A percentile compares a stretch with the other conserved stretches of the same genome.
phyloP scores from a whole-genome alignment of 2,329 filamentous ascomycete genomes.

The Didymella keratinophila region DNA sequence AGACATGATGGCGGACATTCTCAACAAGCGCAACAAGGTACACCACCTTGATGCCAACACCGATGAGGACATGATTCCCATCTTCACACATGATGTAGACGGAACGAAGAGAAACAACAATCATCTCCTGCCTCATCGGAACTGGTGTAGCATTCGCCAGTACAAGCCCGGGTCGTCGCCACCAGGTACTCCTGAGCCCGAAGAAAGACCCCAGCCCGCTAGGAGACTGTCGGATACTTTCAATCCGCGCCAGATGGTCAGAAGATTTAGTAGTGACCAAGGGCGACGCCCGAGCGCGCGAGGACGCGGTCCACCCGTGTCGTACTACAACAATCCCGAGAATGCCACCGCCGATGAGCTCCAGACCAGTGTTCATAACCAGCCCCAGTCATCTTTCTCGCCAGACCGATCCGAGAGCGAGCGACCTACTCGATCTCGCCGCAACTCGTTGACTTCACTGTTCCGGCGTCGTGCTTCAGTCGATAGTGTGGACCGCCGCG shows the following conservation, averaged over 20 bases:
- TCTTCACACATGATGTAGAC: slow-evolving; percentile 89
- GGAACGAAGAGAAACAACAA: slow-evolving; percentile 92
- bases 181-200: slow-evolving; percentile 64
- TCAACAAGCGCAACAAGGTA: slow-evolving; percentile 89
- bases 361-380: slow-evolving; percentile 31
- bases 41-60: slow-evolving; percentile 74
- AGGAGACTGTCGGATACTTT: slow-evolving; percentile 47
- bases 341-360: slow-evolving; percentile 44
- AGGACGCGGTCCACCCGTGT: slow-evolving; percentile 46
- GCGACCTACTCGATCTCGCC: slow-evolving; percentile 40
- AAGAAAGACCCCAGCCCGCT: slow-evolving; percentile 32
- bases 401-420: slow-evolving; percentile 42
- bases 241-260: slow-evolving; percentile 52
- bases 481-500: slow-evolving; percentile 35
- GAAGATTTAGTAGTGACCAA: slow-evolving; percentile 49
- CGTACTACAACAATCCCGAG: slow-evolving; percentile 50
- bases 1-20: slow-evolving; percentile 84
- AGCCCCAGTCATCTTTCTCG: slow-evolving; percentile 48
- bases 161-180: slow-evolving; percentile 76
- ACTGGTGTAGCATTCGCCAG: slow-evolving; percentile 92
- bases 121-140: slow-evolving; percentile 83
- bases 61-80: slow-evolving; percentile 93
- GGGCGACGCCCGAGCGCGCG: slow-evolving; percentile 36
- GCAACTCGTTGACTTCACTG: slow-evolving; percentile 45
- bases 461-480: slow-evolving; percentile 47